Percentiles rank a stretch among this genome's conserved stretches.
Conservation (phyloP, 208 protist genomes). For the Novymonas esmeraldas region DNA sequence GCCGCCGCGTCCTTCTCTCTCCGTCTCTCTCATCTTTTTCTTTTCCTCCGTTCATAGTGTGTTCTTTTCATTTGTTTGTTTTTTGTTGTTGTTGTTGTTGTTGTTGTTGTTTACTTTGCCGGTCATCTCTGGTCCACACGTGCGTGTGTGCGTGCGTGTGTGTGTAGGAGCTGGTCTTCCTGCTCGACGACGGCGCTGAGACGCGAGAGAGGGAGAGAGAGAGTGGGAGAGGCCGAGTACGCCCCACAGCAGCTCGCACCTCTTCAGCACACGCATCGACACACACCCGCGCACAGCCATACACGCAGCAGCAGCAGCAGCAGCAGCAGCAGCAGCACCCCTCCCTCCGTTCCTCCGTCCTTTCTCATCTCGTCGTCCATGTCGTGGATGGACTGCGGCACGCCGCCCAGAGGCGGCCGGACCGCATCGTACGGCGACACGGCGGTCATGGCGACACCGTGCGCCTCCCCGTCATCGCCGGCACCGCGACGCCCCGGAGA, state of each 20-base stretch:
- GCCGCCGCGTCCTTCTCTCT: too few relatives aligned
- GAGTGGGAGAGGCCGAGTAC: too few relatives aligned
- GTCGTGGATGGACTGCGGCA: conserved; percentile 18
- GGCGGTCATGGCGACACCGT: conserved; percentile 1
- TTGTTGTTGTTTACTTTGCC: conserved; percentile 1
- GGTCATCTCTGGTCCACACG: neutral
- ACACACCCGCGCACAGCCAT: conserved; percentile 12
- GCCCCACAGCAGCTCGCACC: too few relatives aligned
- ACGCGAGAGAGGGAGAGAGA: too few relatives aligned
- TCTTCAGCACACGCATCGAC: neutral
- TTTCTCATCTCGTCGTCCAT: too few relatives aligned
- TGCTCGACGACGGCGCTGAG: too few relatives aligned
- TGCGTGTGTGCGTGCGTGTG: conserved; percentile 16
- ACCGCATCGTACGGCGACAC: neutral
- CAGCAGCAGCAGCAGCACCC: too few relatives aligned
- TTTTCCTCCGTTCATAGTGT: neutral
- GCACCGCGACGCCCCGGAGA: conserved; percentile 12
- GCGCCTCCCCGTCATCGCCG: conserved; percentile 17
- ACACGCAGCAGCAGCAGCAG: too few relatives aligned
- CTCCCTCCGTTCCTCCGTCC: too few relatives aligned
- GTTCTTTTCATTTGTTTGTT: conserved; percentile 10
- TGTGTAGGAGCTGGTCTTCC: conserved; percentile 5
- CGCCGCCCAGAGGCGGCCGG: conserved; percentile 14
- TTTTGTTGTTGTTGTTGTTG: neutral
- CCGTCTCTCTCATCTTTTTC: neutral